A percentile compares a stretch with the other conserved stretches of the same genome.
phyloP scores from a whole-genome alignment of 345 rosid species.

The Angophora floribunda region DNA sequence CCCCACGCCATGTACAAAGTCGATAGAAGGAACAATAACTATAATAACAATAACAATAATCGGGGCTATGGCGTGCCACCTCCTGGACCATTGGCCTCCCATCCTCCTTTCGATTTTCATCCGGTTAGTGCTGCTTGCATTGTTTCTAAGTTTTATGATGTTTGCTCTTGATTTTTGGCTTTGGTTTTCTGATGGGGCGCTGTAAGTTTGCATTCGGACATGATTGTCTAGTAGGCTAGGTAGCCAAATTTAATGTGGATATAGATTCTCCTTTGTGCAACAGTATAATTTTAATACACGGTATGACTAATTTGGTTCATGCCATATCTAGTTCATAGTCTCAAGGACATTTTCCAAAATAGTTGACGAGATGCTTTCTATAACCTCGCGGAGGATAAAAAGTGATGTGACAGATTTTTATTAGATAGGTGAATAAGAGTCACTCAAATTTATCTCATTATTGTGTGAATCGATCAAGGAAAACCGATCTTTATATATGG shows the following conservation, averaged over 20 bases:
- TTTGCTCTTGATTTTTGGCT: neutral
- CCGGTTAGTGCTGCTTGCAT: constrained; percentile 36
- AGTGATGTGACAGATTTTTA: neutral
- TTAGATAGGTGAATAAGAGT: neutral
- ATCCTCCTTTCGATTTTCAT: constrained; percentile 38
- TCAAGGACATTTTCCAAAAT: neutral
- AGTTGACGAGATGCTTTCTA: neutral
- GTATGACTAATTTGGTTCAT: neutral
- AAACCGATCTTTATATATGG: neutral
- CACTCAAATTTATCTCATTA: neutral
- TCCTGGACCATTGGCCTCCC: constrained; percentile 33
- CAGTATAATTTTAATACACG: neutral
- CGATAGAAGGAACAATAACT: neutral
- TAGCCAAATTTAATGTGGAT: neutral
- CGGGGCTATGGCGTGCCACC: constrained; percentile 30
- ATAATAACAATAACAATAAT: neutral
- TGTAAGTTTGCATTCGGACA: neutral
- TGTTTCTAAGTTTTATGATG: neutral
- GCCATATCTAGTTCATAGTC: neutral
- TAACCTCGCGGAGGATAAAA: neutral
- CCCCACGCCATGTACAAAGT: constrained; percentile 35
- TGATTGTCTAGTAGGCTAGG: neutral
- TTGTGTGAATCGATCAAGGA: neutral
- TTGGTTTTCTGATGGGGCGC: neutral
- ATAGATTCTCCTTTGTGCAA: neutral